These are phyloP conservation scores for Penicillium sp. DNA, from an alignment of 2,329 filamentous ascomycete species.

Conservation along the genomic window DNA sequence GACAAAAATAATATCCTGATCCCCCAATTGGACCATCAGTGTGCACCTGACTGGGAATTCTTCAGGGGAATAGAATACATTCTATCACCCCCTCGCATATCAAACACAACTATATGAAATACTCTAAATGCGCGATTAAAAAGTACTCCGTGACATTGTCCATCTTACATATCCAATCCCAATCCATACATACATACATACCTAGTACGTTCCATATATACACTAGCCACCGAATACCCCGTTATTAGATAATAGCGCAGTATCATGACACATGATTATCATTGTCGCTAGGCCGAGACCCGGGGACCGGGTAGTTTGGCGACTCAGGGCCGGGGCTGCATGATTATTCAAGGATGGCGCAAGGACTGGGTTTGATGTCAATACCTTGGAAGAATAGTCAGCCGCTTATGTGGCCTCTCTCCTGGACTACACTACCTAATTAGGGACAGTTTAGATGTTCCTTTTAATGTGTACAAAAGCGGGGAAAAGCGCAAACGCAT, in stretches of 20 bases:
- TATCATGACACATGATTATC: constrained; percentile 25
- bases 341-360: not conserved
- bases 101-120: not conserved
- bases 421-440: too few species aligned
- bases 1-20: not conserved
- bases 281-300: constrained; percentile 14
- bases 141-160: not conserved
- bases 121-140: constrained; percentile 3
- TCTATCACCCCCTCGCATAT: not conserved
- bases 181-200: not conserved
- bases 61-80: not conserved
- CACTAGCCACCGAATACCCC: not conserved
- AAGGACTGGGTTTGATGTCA: not conserved
- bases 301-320: not conserved
- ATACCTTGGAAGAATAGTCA: not conserved
- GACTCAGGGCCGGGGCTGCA: not conserved
- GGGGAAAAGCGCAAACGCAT: not conserved
- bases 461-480: not conserved
- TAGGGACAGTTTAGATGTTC: too few species aligned
- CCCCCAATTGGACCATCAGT: constrained; percentile 1
- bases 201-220: not conserved
- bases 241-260: constrained; percentile 23
- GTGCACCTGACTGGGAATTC: not conserved
- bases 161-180: not conserved
- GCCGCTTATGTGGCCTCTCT: not conserved